Evolutionary conservation across 805 yeast genomes (phyloP), one percentile per base, ranked within the genome.

Genomic region (Starmerella apis): DNA sequence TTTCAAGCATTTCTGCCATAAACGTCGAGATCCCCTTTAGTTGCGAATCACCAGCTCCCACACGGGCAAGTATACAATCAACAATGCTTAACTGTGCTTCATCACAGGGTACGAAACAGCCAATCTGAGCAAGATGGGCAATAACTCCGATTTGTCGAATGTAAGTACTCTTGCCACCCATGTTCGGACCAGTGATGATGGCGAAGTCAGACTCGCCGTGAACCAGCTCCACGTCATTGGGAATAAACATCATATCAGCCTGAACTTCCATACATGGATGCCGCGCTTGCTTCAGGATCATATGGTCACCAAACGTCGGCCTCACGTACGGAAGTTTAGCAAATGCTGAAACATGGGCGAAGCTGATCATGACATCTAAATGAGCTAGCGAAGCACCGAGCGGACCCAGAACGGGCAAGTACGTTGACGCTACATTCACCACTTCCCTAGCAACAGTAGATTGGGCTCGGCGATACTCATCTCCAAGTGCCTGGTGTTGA

Each of bases 31-130:
- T 86, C 23, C 98, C 98, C 66, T 90, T 88, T 62, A 92, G 72
- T 67, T 92, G 98, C 0, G 96, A 90, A 65, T 92, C 98, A 11
- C 96, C 94, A 2, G 98, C 97, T 10, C 98, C 98, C n/a, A 92
- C 96, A 62, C 98, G 79, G 13, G 97, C 94, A 52, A 92, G 73
- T 4, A 92, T 82, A 1, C 95, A 86, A 67, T 92, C 98, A 54
- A 90, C 86, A 1, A 92, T 71, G 11, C 86, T 79, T 23, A 92
- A 64, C 59, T 86, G 88, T 0, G 96, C 88, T 30, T 73, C 79
- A 11, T 70, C 69, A 53, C 83, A 81, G 2, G 98, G 98, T 9
- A 86, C 75, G 61, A 70, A 83, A 57, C 85, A 75, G 0, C 95
- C 95, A 6, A 83, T 71, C 64, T 85, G 95, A 1, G 83, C 78